phyloP scores from a whole-genome alignment of 805 yeast species.

The Saccharomyces paradoxus region DNA sequence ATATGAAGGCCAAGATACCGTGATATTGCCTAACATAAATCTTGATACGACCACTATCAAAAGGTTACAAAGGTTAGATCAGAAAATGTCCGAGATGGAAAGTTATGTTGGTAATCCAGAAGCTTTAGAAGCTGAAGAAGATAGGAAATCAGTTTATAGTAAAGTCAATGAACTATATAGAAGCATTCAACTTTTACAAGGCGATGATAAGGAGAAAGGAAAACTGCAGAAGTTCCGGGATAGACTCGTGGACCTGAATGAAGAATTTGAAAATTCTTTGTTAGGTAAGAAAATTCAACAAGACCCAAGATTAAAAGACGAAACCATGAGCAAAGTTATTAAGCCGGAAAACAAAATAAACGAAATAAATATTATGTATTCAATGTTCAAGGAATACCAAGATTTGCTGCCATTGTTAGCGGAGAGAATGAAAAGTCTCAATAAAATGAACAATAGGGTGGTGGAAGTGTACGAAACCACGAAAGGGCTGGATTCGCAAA shows the following conservation, averaged over 20 bases:
- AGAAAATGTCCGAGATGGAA: constrained; percentile 17
- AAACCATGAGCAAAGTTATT: constrained; percentile 11
- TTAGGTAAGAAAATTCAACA: constrained; percentile 10
- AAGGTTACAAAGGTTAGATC: constrained; percentile 8
- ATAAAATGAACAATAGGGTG: constrained; percentile 17
- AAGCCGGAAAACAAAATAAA: constrained; percentile 21
- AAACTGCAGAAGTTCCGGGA: constrained; percentile 14
- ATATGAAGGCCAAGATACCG: not conserved
- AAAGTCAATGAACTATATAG: constrained; percentile 26
- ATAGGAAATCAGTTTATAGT: constrained; percentile 7
- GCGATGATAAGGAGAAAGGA: constrained; percentile 14
- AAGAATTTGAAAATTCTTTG: constrained; percentile 21
- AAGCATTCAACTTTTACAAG: constrained; percentile 22
- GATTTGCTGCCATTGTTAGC: constrained; percentile 22
- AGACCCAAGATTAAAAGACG: constrained; percentile 5
- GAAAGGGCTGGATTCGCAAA: constrained; percentile 12
- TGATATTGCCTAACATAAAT: not conserved
- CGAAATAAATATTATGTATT: constrained; percentile 17
- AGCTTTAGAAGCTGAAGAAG: not conserved
- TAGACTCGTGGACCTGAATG: constrained; percentile 19
- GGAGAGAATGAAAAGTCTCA: constrained; percentile 21
- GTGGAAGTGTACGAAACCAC: constrained; percentile 12
- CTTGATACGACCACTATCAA: not conserved
- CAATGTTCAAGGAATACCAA: constrained; percentile 10
- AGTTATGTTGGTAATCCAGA: constrained; percentile 7